These are phyloP conservation scores for Amylostereum chailletii DNA, from an alignment of 1,284 basidiomycete genomes.

Conservation along the genomic window DNA sequence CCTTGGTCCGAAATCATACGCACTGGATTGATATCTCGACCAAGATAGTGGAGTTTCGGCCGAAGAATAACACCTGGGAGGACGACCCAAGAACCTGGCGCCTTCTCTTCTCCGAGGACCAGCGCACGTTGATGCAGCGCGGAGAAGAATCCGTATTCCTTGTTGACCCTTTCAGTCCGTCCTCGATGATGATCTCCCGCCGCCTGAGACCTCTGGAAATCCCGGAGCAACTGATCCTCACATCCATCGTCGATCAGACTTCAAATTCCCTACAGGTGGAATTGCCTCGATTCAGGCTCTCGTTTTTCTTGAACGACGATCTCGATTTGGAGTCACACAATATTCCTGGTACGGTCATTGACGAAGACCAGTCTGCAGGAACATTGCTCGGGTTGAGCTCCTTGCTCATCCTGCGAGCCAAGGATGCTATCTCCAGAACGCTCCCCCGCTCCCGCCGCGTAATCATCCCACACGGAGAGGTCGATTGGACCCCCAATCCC, in stretches of 20 bases:
- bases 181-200: too few species aligned
- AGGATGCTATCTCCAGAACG: not conserved
- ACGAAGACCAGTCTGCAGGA: constrained; percentile 25
- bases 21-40: constrained; percentile 31
- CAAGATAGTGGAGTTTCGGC: constrained; percentile 28
- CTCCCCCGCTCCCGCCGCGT: constrained; percentile 19
- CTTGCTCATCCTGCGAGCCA: constrained; percentile 27
- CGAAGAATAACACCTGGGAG: constrained; percentile 18
- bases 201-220: too few species aligned
- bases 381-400: constrained; percentile 30
- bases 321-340: constrained; percentile 24
- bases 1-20: constrained; percentile 22
- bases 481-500: constrained; percentile 6
- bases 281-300: constrained; percentile 28
- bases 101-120: constrained; percentile 9
- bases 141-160: too few species aligned
- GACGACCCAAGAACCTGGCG: constrained; percentile 15
- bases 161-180: too few species aligned
- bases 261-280: constrained; percentile 7
- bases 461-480: constrained; percentile 26
- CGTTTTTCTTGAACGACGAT: constrained; percentile 23
- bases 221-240: too few species aligned
- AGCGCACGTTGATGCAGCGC: not conserved
- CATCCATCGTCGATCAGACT: too few species aligned
- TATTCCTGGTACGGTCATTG: constrained; percentile 24